These are phyloP conservation scores for Aspergillus puulaauensis DNA, from an alignment of 2,329 filamentous ascomycete species.

Conservation along the genomic window DNA sequence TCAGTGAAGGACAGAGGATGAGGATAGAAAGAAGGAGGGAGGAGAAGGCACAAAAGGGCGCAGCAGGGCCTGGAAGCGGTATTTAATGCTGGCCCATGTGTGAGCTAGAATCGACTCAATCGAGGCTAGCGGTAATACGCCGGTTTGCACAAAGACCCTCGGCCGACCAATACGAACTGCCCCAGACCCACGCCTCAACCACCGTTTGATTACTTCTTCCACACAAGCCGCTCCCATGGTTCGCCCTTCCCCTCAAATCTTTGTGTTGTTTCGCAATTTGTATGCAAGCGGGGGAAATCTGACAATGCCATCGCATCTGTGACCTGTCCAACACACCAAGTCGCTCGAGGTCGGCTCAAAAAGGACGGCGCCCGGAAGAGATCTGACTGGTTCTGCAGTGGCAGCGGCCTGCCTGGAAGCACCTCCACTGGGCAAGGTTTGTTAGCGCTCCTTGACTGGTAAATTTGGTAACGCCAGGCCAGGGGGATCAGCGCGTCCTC, in stretches of 20 bases:
- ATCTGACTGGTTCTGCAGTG: conserved; percentile 3
- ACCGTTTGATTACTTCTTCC: neutral
- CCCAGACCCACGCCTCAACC: conserved; percentile 3
- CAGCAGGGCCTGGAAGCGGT: conserved; percentile 8
- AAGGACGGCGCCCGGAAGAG: neutral
- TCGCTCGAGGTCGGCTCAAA: neutral
- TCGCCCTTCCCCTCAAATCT: neutral
- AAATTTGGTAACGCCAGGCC: conserved; percentile 4
- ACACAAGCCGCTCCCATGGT: neutral
- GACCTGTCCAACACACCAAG: conserved; percentile 7
- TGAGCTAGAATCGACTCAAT: neutral
- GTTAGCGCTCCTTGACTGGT: conserved; percentile 3
- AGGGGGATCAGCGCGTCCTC: conserved; percentile 8
- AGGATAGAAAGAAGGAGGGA: conserved; percentile 8
- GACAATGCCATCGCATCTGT: conserved; percentile 8
- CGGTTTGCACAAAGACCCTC: neutral
- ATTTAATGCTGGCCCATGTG: conserved; percentile 9
- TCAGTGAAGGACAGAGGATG: conserved; percentile 8
- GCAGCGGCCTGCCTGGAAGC: neutral
- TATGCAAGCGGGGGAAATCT: neutral
- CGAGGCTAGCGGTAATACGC: neutral
- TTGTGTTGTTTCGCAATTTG: neutral
- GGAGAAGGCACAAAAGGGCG: neutral
- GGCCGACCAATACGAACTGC: neutral
- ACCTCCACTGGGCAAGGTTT: conserved; percentile 4